phyloP scores from a whole-genome alignment of 129 eudicot species.

The Smallanthus sonchifolius region DNA sequence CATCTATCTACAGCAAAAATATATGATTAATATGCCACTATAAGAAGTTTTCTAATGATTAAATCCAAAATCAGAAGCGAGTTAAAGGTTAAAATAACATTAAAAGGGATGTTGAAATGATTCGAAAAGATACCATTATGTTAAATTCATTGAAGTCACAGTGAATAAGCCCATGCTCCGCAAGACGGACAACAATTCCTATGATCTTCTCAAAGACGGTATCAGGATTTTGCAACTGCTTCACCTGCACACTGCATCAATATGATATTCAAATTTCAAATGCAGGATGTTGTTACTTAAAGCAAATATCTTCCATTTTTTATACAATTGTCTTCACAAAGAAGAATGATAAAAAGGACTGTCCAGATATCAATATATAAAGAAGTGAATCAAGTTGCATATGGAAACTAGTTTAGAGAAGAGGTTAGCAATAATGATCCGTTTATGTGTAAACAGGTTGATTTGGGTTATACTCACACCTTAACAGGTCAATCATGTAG shows the following conservation, averaged over 20 bases:
- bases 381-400: not conserved
- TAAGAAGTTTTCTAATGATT: too few species aligned
- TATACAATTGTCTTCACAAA: not conserved
- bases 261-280: conserved; percentile 13
- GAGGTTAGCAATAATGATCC: not conserved
- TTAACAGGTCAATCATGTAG: not conserved
- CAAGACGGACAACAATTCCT: conserved; percentile 72
- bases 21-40: not conserved
- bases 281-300: not conserved
- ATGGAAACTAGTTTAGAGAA: conserved; percentile 2
- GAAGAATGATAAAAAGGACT: not conserved
- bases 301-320: not conserved
- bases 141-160: conserved; percentile 95
- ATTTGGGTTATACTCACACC: not conserved
- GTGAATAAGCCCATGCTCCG: conserved; percentile 97
- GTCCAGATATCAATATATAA: not conserved
- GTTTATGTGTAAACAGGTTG: not conserved
- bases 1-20: conserved; percentile 63
- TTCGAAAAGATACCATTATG: not conserved
- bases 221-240: conserved; percentile 76
- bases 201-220: conserved; percentile 68
- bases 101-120: too few species aligned
- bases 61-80: not conserved
- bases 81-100: not conserved
- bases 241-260: conserved; percentile 81